Percentiles rank a stretch among this genome's conserved stretches.
Conservation (phyloP, 2,329 filamentous ascomycete genomes). For the Colletotrichum theobromicola region DNA sequence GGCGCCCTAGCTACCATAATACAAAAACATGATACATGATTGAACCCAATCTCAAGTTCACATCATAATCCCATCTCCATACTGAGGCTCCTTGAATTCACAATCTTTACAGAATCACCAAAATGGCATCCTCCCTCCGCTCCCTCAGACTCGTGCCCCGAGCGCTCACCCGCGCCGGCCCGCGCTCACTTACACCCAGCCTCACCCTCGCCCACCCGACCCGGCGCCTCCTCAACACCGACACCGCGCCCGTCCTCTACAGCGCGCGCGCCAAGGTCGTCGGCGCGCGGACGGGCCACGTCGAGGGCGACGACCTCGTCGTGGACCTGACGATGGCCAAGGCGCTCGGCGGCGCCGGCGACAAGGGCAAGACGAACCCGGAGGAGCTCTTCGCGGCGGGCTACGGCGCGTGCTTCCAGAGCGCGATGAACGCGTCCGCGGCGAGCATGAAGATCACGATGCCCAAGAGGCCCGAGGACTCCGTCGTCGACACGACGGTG, state of each 20-base stretch:
- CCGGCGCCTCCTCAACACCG: slow-evolving; percentile 39
- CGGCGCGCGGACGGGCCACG: slow-evolving; percentile 37
- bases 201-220: not conserved
- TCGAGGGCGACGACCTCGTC: slow-evolving; percentile 31
- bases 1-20: not conserved
- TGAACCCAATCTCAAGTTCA: not conserved
- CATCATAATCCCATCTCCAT: not conserved
- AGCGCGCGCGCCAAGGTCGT: slow-evolving; percentile 40
- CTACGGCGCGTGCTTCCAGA: slow-evolving; percentile 52
- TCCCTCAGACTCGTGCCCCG: not conserved
- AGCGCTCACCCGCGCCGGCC: not conserved
- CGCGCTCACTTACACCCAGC: not conserved
- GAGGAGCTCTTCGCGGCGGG: slow-evolving; percentile 54
- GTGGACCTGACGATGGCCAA: slow-evolving; percentile 47
- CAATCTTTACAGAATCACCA: not conserved
- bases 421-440: slow-evolving; percentile 49
- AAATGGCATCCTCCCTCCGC: slow-evolving; percentile 1
- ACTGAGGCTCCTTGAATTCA: not conserved
- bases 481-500: slow-evolving; percentile 44
- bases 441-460: slow-evolving; percentile 43
- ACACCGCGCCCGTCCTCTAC: slow-evolving; percentile 42
- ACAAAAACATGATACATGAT: not conserved
- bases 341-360: slow-evolving; percentile 43
- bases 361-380: slow-evolving; percentile 46
- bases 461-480: slow-evolving; percentile 39